Base-by-base conservation (phyloP, 495 filamentous ascomycete species). In the Penicillium coffeae region DNA sequence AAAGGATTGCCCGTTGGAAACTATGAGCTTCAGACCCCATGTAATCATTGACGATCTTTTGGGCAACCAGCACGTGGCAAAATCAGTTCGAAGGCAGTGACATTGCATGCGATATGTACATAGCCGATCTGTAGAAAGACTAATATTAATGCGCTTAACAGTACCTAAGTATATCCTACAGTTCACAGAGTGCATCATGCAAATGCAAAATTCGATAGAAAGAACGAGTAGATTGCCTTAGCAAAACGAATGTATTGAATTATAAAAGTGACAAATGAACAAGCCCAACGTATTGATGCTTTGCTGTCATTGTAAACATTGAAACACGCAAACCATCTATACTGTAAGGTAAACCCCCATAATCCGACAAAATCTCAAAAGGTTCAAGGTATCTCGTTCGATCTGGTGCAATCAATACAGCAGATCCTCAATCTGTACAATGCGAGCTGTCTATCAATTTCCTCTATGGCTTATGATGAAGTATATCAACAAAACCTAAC, bases 311-410 rank as follows among this genome's bases (percentile, higher is more conserved):
- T 34, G 20, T 27, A 14, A 47, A 30, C 41, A 50, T 49, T 42
- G 12, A 48, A 56, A 54, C 30, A 38, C 50, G 13, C 36, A 41
- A 42, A 30, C 45, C 40, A 38, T 52, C 40, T 47, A 42, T 45
- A 48, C 27, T 30, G 25, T 30, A 10, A 10, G 25, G 25, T 4
- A 10, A 30, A 30, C 4, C 5, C 25, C 25, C 4, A 30, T 30
- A 30, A 10, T 30, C 25, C 25, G n/a, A n/a, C n/a, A 30, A 30
- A 30, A 30, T 5, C 10, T 10, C 25, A 30, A 30, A 30, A 30
- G 25, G 5, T 10, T 30, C 10, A 30, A 30, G 25, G 10, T 30
- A 4, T 10, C 10, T 30, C 25, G 25, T 10, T 4, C 5, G 10
- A 5, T 10, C 25, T 30, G 25, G 10, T 30, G 25, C 25, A 30